Base-by-base conservation (phyloP, 2,329 filamentous ascomycete species). In the Penicillium sp. region DNA sequence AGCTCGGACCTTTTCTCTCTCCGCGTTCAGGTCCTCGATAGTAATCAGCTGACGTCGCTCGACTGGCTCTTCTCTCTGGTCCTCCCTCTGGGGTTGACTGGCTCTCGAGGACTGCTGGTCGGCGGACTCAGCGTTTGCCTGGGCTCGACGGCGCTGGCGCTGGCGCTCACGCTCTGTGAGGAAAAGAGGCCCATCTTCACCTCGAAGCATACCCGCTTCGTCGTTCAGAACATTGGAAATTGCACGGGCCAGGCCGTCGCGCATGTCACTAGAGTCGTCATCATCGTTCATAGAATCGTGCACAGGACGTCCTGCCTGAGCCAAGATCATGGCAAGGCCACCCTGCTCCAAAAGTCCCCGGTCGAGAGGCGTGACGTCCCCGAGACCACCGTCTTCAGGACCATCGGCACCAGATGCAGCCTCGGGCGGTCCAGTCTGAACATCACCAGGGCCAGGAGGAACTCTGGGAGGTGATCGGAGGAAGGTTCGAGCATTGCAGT, bases 1-100 rank as follows among this genome's bases (percentile, higher is more conserved):
- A 22, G 87, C 83, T 42, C 92, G 87, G 44, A 98, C 82, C n/a
- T 83, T 85, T 4, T 85, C 83, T 50, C 95, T 88, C 75, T 91
- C 86, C 37, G 86, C 85, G 65, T 97, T 91, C 7, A 99, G 82
- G 66, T 93, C 90, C 61, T 97, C 91, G 60, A 93, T 84, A 0
- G 91, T 90, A 35, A 71, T 67, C 35, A 78, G 64, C 56, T 78
- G 72, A 19, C 75, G 77, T 38, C 71, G 70, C 56, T 19, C 67
- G 62, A 53, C 64, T 53, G 58, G 62, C 56, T 59, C 60, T 26
- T 35, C 51, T 45, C 37, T n/a, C 53, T 60, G 44, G 12, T 40
- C 26, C 12, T 49, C 54, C 22, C 44, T 47, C 42, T 64, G 63
- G 5, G 72, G 54, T 61, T 68, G 65, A 17, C 60, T 66, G 17